Evolutionary conservation across 75 land plant species (phyloP), one percentile per base, ranked within the genome.

Genomic region (Cupressus sempervirens): DNA sequence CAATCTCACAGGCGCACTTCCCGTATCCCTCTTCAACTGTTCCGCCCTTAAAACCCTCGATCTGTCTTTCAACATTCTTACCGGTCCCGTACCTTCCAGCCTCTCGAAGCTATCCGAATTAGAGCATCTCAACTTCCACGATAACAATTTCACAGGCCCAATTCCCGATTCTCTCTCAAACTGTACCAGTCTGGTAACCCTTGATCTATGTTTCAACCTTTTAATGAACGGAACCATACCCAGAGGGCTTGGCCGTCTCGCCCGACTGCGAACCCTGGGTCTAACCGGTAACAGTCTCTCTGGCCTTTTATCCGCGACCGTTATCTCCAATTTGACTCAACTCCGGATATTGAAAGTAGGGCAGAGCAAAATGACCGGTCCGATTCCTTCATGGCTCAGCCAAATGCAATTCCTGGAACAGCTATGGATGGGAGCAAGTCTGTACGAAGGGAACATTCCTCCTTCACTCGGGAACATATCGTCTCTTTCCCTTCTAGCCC

Each of bases 391-490:
- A 75, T 4, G 40, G 40, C 40, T 75, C 1, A 41, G 77, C 12
- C 20, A 75, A 75, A 35, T 35, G 40, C 23, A 1, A 6, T 75
- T 35, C 77, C 41, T 75, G 40, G 41, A 75, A 38, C 6, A 15
- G 20, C 77, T 75, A 5, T 75, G 7, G 40, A 16, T 75, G 20
- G 77, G 20, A 1, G 7, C 1, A 16, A 18, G 7, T 18, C 36
- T 35, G 0, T 36, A 15, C 40, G 38, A 75, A 6, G 41, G 77
- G 38, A 73, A 89, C 76, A 91, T 97, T 40, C 99, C 99, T 84
- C 45, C 89, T 3, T 53, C 46, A n/a, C 88, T 94, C 11, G 86
- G 87, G 0, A 87, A 85, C 54, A 90, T 96, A 38, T 62, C 88
- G 26, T 13, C 73, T 1, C 88, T 94, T 29, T 41, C 41, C 12